phyloP scores from a whole-genome alignment of 2,329 filamentous ascomycete species.

The Aspergillus sp. region DNA sequence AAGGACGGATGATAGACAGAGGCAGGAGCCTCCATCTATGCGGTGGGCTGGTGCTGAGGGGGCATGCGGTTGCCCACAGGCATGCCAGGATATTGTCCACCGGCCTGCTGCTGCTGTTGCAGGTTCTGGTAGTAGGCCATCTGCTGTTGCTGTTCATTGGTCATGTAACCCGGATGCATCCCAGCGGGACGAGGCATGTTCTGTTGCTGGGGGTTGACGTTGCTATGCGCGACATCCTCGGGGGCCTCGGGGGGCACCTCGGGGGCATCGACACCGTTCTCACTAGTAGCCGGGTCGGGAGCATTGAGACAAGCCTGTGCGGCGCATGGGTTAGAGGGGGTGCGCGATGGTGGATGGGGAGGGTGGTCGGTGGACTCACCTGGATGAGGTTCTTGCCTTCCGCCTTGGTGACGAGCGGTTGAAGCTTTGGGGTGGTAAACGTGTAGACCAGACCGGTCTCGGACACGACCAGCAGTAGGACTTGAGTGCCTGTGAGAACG shows the following conservation, averaged over 20 bases:
- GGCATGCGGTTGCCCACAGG: slow-evolving; percentile 74
- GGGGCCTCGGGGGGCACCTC: slow-evolving; percentile 78
- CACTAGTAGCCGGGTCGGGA: slow-evolving; percentile 80
- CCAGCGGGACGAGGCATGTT: slow-evolving; percentile 66
- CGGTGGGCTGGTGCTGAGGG: slow-evolving; percentile 77
- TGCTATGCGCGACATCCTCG: slow-evolving; percentile 77
- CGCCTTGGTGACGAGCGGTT: slow-evolving; percentile 95
- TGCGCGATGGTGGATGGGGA: neutral
- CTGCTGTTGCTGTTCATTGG: slow-evolving; percentile 67
- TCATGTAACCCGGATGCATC: slow-evolving; percentile 69
- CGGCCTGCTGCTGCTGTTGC: slow-evolving; percentile 63
- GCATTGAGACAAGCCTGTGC: slow-evolving; percentile 89
- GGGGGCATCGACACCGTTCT: slow-evolving; percentile 74
- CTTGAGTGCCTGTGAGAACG: slow-evolving; percentile 95
- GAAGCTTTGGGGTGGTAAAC: slow-evolving; percentile 96
- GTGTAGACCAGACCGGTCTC: slow-evolving; percentile 97
- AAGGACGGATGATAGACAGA: slow-evolving; percentile 15
- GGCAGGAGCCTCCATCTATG: slow-evolving; percentile 43
- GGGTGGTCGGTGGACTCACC: slow-evolving; percentile 55
- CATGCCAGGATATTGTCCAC: slow-evolving; percentile 71
- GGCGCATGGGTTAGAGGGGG: slow-evolving; percentile 16
- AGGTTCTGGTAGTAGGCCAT: slow-evolving; percentile 83
- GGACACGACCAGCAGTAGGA: slow-evolving; percentile 91
- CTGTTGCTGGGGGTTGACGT: slow-evolving; percentile 66
- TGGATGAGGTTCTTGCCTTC: slow-evolving; percentile 99